Conservation (phyloP, 768 basidiomycete species). For the Suillus discolor region DNA sequence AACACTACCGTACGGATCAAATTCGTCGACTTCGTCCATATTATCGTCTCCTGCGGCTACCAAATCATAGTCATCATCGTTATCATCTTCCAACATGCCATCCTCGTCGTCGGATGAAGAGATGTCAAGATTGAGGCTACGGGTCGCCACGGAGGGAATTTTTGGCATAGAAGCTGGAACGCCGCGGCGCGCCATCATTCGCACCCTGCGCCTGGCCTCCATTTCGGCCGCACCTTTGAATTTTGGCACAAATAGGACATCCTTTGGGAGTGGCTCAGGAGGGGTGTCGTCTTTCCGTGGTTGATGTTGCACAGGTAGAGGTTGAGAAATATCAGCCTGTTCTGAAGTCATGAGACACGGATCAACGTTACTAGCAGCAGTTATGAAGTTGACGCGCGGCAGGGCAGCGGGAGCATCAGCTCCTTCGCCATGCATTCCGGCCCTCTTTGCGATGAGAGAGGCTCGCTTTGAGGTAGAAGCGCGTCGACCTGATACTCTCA, state of each 20-base stretch:
- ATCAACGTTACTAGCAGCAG: slow-evolving; percentile 16
- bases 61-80: slow-evolving; percentile 56
- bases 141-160: slow-evolving; percentile 24
- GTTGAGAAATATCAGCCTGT: not conserved
- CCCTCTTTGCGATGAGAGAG: slow-evolving; percentile 27
- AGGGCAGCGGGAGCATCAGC: slow-evolving; percentile 12
- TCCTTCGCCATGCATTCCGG: slow-evolving; percentile 12
- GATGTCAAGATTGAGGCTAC: slow-evolving; percentile 49
- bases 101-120: slow-evolving; percentile 59
- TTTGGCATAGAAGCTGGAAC: slow-evolving; percentile 33
- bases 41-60: slow-evolving; percentile 49
- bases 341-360: slow-evolving; percentile 13
- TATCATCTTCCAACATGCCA: slow-evolving; percentile 48
- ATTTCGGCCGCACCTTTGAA: slow-evolving; percentile 88
- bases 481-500: slow-evolving; percentile 73
- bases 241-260: slow-evolving; percentile 67
- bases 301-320: slow-evolving; percentile 10
- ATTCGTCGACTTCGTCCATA: slow-evolving; percentile 71
- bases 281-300: slow-evolving; percentile 18
- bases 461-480: slow-evolving; percentile 53
- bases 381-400: slow-evolving; percentile 16
- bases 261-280: slow-evolving; percentile 47
- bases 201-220: slow-evolving; percentile 67
- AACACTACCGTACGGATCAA: slow-evolving; percentile 66
- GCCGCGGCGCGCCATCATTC: slow-evolving; percentile 64